These are phyloP conservation scores for Fusarium sp. DNA, from an alignment of 2,329 filamentous ascomycete genomes.

Conservation along the genomic window DNA sequence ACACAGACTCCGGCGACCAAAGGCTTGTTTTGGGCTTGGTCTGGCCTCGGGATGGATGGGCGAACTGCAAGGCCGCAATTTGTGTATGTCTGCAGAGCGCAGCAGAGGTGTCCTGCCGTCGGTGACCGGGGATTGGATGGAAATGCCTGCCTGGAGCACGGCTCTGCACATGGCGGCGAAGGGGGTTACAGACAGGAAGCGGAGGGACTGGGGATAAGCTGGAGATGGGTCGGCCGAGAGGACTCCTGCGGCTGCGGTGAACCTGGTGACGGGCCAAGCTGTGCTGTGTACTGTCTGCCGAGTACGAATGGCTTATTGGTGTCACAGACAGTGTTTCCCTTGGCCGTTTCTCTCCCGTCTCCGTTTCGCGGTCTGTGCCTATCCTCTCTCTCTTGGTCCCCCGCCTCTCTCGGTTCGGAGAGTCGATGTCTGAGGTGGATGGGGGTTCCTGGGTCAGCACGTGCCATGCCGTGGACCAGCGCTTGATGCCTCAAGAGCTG, in stretches of 20 bases:
- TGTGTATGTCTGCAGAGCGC: neutral
- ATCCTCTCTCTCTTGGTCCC: neutral
- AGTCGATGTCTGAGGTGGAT: slow-evolving; percentile 26
- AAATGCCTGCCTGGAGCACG: slow-evolving; percentile 27
- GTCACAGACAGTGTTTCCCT: slow-evolving; percentile 6
- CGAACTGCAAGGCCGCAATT: neutral
- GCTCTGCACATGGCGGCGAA: slow-evolving; percentile 20
- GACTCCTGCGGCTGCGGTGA: slow-evolving; percentile 31
- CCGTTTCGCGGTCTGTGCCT: neutral
- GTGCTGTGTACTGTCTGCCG: slow-evolving; percentile 4
- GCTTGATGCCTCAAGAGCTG: slow-evolving; percentile 5
- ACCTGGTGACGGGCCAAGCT: slow-evolving; percentile 18
- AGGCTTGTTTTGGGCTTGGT: slow-evolving; percentile 12
- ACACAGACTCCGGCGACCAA: slow-evolving; percentile 2
- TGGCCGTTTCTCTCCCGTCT: slow-evolving; percentile 20
- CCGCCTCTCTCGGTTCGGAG: slow-evolving; percentile 28
- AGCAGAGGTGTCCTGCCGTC: slow-evolving; percentile 1
- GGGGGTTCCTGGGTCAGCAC: slow-evolving; percentile 35
- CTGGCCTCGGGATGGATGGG: slow-evolving; percentile 4
- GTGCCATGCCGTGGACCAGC: slow-evolving; percentile 32
- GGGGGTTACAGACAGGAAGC: slow-evolving; percentile 17
- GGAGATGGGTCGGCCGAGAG: slow-evolving; percentile 37
- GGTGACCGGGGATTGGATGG: slow-evolving; percentile 38
- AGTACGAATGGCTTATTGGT: slow-evolving; percentile 8
- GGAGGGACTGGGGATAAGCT: slow-evolving; percentile 30